phyloP scores from a whole-genome alignment of 106 monocot species.

The Allium sativum region DNA sequence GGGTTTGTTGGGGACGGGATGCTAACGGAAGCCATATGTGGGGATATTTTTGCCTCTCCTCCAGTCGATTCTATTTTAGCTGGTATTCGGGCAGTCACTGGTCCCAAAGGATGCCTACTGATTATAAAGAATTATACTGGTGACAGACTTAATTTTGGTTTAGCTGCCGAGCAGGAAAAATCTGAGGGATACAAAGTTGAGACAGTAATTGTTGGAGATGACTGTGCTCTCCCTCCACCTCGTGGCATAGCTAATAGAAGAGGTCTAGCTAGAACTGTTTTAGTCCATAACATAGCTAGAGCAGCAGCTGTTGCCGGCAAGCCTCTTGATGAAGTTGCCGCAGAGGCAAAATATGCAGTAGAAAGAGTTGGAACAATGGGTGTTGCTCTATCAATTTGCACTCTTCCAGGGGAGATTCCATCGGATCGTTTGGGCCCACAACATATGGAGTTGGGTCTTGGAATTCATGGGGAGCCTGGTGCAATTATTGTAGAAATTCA shows the following conservation, averaged over 20 bases:
- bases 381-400: constrained; percentile 81
- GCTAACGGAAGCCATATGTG: constrained; percentile 94
- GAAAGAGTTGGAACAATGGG: constrained; percentile 87
- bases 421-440: constrained; percentile 68
- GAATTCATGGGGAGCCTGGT: constrained; percentile 99
- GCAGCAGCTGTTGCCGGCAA: constrained; percentile 87
- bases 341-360: constrained; percentile 74
- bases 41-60: constrained; percentile 89
- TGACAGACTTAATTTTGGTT: constrained; percentile 92
- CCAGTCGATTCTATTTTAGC: constrained; percentile 87
- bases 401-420: constrained; percentile 71
- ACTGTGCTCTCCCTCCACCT: constrained; percentile 94
- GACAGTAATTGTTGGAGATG: constrained; percentile 97
- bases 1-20: constrained; percentile 96
- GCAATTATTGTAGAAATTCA: constrained; percentile 78
- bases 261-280: constrained; percentile 87
- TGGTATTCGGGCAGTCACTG: constrained; percentile 96
- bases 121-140: constrained; percentile 98
- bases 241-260: constrained; percentile 80
- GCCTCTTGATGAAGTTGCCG: constrained; percentile 72
- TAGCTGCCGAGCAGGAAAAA: constrained; percentile 96
- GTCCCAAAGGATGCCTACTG: constrained; percentile 87
- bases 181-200: constrained; percentile 93
- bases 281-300: constrained; percentile 95
- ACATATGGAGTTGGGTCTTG: constrained; percentile 90